These are phyloP conservation scores for Leucogyrophana mollusca DNA, from an alignment of 768 basidiomycete genomes.

Conservation along the genomic window DNA sequence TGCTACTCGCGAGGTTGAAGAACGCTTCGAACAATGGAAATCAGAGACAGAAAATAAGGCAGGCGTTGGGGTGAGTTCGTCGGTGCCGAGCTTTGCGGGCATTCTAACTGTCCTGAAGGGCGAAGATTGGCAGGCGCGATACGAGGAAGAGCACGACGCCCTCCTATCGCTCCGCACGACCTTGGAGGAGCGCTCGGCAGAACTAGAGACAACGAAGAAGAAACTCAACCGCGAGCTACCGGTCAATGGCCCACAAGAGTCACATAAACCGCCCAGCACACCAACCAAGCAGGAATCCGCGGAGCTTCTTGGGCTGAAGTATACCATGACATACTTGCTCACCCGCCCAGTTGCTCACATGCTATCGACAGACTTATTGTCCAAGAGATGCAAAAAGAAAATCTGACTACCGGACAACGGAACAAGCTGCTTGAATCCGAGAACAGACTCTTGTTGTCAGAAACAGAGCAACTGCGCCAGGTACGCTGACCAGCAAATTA, in stretches of 20 bases:
- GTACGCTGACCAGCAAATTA: slow-evolving; percentile 32
- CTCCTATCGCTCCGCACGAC: slow-evolving; percentile 28
- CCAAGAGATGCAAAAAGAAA: slow-evolving; percentile 86
- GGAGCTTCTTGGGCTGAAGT: slow-evolving; percentile 87
- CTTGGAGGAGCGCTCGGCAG: slow-evolving; percentile 40
- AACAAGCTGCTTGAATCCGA: slow-evolving; percentile 76
- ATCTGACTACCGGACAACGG: slow-evolving; percentile 54
- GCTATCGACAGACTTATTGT: slow-evolving; percentile 66
- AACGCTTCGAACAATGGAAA: slow-evolving; percentile 2
- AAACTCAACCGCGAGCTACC: slow-evolving; percentile 57
- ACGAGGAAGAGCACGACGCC: slow-evolving; percentile 30
- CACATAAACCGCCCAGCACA: slow-evolving; percentile 21
- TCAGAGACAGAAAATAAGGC: slow-evolving; percentile 12
- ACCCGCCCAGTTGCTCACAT: slow-evolving; percentile 2
- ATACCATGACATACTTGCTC: slow-evolving; percentile 16
- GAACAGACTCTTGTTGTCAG: slow-evolving; percentile 62
- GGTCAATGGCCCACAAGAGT: slow-evolving; percentile 37
- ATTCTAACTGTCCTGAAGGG: slow-evolving; percentile 13
- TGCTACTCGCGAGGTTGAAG: slow-evolving; percentile 17
- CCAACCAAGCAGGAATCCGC: slow-evolving; percentile 52
- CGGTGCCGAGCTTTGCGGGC: background rate
- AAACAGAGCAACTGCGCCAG: slow-evolving; percentile 66
- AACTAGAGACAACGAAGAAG: slow-evolving; percentile 59
- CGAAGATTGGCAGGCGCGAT: slow-evolving; percentile 24
- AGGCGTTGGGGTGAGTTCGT: slow-evolving; percentile 20